phyloP scores from a whole-genome alignment of 768 basidiomycete genomes.

The Podaxis sp. region DNA sequence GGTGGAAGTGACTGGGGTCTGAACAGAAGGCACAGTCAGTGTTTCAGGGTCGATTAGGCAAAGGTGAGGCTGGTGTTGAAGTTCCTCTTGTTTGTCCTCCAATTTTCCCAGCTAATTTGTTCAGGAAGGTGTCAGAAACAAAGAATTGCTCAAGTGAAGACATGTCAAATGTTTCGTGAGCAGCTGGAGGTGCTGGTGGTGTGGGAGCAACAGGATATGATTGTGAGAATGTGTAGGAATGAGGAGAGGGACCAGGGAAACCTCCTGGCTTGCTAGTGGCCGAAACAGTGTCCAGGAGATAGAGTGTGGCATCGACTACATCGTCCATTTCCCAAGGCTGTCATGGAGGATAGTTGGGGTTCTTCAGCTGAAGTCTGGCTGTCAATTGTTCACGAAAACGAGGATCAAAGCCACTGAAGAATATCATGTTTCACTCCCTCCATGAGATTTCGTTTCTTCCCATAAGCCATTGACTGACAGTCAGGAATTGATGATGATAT shows the following conservation, averaged over 20 bases:
- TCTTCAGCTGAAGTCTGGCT: background rate
- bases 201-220: background rate
- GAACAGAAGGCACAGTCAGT: background rate
- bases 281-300: background rate
- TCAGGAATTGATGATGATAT: constrained; percentile 10
- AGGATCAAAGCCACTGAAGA: constrained; percentile 15
- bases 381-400: background rate
- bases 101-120: background rate
- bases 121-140: background rate
- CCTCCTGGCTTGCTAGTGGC: background rate
- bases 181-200: too few species aligned
- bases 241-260: background rate
- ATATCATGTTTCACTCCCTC: background rate
- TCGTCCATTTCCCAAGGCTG: constrained; percentile 15
- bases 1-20: background rate
- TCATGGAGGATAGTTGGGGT: constrained; percentile 14
- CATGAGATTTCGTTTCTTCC: background rate
- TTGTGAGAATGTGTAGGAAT: too few species aligned
- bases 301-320: constrained; percentile 4
- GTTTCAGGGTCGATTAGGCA: too few species aligned
- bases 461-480: background rate
- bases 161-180: background rate
- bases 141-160: background rate
- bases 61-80: background rate
- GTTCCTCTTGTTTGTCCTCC: background rate